These are phyloP conservation scores for Termitomyces sp. DNA, from an alignment of 768 basidiomycete genomes.

Conservation along the genomic window DNA sequence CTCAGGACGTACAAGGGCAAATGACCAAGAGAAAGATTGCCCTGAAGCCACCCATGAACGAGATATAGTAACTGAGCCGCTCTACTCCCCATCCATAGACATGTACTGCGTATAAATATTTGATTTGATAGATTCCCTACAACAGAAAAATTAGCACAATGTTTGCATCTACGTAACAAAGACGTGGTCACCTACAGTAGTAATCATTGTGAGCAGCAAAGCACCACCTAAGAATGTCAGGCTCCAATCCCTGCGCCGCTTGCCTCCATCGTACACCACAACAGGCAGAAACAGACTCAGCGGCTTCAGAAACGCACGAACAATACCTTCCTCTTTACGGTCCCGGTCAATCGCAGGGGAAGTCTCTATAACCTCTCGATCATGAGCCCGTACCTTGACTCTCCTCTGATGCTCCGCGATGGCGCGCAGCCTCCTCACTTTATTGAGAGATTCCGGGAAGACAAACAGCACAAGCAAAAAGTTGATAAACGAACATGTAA, in stretches of 20 bases:
- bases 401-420: conserved; percentile 25
- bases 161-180: background rate
- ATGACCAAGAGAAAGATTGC: conserved; percentile 58
- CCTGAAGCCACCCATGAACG: conserved; percentile 58
- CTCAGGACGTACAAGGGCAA: conserved; percentile 32
- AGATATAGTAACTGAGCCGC: conserved; percentile 75
- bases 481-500: conserved; percentile 42
- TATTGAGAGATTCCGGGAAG: conserved; percentile 59
- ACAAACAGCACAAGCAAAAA: conserved; percentile 67
- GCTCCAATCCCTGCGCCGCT: conserved; percentile 71
- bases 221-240: conserved; percentile 66
- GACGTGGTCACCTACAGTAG: conserved; percentile 47
- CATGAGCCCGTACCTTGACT: conserved; percentile 14
- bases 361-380: conserved; percentile 17
- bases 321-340: conserved; percentile 18
- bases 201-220: conserved; percentile 60
- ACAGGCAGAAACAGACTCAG: conserved; percentile 72
- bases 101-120: conserved; percentile 78
- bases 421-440: conserved; percentile 37
- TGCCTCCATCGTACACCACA: conserved; percentile 38
- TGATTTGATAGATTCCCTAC: conserved; percentile 76
- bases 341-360: conserved; percentile 9
- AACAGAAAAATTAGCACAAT: conserved; percentile 1
- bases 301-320: conserved; percentile 48
- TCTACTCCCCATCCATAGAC: conserved; percentile 70